Evolutionary conservation across 257 asterid genomes (phyloP).

Genomic region (Lycium ferocissimum): DNA sequence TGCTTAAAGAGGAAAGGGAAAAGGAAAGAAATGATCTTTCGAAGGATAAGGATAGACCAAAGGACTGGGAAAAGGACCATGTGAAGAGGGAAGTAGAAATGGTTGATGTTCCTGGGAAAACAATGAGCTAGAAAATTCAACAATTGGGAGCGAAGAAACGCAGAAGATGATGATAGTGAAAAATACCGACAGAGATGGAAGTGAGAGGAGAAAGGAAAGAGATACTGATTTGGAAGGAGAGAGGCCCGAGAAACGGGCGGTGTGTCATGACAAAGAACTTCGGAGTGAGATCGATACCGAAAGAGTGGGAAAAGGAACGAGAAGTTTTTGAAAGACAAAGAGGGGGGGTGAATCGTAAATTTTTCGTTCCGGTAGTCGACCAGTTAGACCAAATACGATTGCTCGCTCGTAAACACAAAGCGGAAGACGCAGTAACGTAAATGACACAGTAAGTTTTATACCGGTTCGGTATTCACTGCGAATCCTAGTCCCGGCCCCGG

Average conservation of each 20-base stretch:
- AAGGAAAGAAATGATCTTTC: conserved; percentile 71
- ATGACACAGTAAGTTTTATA: too few relatives aligned
- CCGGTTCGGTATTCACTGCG: too few relatives aligned
- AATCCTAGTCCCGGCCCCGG: too few relatives aligned
- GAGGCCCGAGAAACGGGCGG: conserved; percentile 71
- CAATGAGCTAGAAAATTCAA: conserved; percentile 57
- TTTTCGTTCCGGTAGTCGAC: too few relatives aligned
- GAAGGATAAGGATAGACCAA: conserved; percentile 73
- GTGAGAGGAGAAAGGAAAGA: conserved; percentile 82
- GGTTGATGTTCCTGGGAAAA: conserved; percentile 62
- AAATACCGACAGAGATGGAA: conserved; percentile 65
- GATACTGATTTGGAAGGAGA: conserved; percentile 82
- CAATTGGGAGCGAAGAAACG: conserved; percentile 65
- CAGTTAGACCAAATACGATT: too few relatives aligned
- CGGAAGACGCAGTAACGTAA: too few relatives aligned
- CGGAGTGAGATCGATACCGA: conserved; percentile 70
- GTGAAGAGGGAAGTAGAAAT: conserved; percentile 72
- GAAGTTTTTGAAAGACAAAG: too few relatives aligned
- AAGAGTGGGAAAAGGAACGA: conserved; percentile 69
- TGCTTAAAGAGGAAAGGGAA: conserved; percentile 74
- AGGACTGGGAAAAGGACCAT: conserved; percentile 74
- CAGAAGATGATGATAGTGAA: conserved; percentile 70
- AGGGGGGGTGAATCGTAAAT: too few relatives aligned
- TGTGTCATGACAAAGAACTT: conserved; percentile 75
- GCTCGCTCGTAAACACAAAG: too few relatives aligned